Evolutionary conservation across 2,329 filamentous ascomycete species (phyloP), one percentile per base, ranked within the genome.

Genomic region (Claviceps maximensis): DNA sequence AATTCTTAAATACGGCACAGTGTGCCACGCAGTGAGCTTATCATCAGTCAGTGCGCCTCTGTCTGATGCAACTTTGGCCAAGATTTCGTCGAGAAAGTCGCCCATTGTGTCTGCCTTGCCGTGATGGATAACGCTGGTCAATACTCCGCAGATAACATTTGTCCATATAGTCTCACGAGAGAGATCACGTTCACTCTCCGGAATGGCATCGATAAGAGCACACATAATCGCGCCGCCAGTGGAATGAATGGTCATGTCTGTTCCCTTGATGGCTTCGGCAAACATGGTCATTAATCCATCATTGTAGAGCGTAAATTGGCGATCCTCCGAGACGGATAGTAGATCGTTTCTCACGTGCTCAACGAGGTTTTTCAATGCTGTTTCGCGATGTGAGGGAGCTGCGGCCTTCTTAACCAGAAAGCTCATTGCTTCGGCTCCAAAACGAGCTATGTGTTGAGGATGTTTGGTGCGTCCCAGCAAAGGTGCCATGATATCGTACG

Each of bases 211-310:
- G n/a, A 83, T 62, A 5, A 86, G 67, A 1, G 73, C 67, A 40
- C 70, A 68, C 51, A 82, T 71, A 15, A 83, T 72, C 8, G 75
- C 71, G 2, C 76, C 66, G 2, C 77, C 80, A 15, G 75, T 77
- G 2, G 82, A 84, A 60, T 84, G 81, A 47, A 84, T 68, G 1
- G 72, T 75, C 49, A 75, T 62, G 2, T 81, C 79, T 15, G 80
- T 76, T 17, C 80, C 78, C 66, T 85, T 84, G 60, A 80, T 77
- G 9, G 90, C 84, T 67, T 97, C 91, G 4, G 89, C 83, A 62
- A 96, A 88, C 75, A 97, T 84, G 19, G 82, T 87, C 88, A 95
- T 96, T 47, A 96, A 69, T 53, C 91, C 93, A 64, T 94, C 83
- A 57, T 86, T 84, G 65, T 95, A 95, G 15, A 89, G 75, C 13